Evolutionary conservation across 805 yeast genomes (phyloP).

Genomic region (Cyberlindnera misumaiensis): DNA sequence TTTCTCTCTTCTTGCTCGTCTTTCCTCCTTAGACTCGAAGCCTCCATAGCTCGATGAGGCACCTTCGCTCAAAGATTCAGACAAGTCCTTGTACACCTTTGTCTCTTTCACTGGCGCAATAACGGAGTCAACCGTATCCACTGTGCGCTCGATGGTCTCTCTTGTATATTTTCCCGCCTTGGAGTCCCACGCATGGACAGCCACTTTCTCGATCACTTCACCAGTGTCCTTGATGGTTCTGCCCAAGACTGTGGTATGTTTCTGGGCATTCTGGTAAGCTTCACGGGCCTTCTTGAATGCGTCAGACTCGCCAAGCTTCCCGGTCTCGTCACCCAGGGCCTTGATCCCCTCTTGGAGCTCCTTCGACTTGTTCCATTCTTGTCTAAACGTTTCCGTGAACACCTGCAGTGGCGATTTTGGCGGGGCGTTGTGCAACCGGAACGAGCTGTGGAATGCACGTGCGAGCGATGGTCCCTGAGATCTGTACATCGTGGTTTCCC

Average conservation of each 20-base stretch:
- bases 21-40: slow-evolving; percentile 74
- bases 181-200: slow-evolving; percentile 92
- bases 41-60: slow-evolving; percentile 86
- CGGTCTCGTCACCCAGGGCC: slow-evolving; percentile 93
- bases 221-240: slow-evolving; percentile 83
- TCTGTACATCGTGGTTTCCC: too few relatives aligned
- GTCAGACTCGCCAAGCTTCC: slow-evolving; percentile 86
- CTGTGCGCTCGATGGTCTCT: slow-evolving; percentile 72
- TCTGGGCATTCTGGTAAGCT: slow-evolving; percentile 82
- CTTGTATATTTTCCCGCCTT: slow-evolving; percentile 88
- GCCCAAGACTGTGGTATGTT: slow-evolving; percentile 59
- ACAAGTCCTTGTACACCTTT: slow-evolving; percentile 79
- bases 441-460: slow-evolving; percentile 21
- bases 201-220: slow-evolving; percentile 86
- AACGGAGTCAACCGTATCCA: slow-evolving; percentile 75
- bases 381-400: slow-evolving; percentile 84
- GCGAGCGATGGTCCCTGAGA: slow-evolving; percentile 2
- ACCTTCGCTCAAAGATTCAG: slow-evolving; percentile 90
- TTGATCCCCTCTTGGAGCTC: slow-evolving; percentile 91
- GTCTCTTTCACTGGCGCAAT: slow-evolving; percentile 94
- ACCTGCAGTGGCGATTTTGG: slow-evolving; percentile 83
- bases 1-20: slow-evolving; percentile 64
- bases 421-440: slow-evolving; percentile 16
- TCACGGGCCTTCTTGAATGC: slow-evolving; percentile 91
- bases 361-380: slow-evolving; percentile 84